Percentiles rank a stretch among this genome's conserved stretches.
phyloP scores from a whole-genome alignment of 1,284 basidiomycete genomes.

The Irpex sp. region DNA sequence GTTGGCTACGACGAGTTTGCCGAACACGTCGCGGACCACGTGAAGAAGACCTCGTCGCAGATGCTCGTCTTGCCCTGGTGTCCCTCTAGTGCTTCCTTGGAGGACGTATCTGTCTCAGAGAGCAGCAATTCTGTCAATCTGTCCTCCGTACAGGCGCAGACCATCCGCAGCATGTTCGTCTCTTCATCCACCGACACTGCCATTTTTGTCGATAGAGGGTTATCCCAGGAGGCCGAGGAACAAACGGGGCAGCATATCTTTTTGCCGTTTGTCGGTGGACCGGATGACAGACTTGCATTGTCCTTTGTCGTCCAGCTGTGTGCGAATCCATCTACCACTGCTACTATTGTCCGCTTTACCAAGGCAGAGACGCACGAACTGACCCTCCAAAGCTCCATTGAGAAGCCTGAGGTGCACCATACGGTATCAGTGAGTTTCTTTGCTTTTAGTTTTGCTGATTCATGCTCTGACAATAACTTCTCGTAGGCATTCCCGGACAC shows the following conservation, averaged over 20 bases:
- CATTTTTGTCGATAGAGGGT: slow-evolving; percentile 73
- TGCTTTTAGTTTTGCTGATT: neutral
- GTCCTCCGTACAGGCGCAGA: slow-evolving; percentile 68
- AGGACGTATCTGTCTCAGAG: slow-evolving; percentile 30
- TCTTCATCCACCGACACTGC: slow-evolving; percentile 68
- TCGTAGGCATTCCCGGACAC: slow-evolving; percentile 55
- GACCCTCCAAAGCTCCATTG: slow-evolving; percentile 27
- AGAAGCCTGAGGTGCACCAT: slow-evolving; percentile 27
- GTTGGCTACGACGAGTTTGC: slow-evolving; percentile 70
- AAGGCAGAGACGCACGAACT: slow-evolving; percentile 35
- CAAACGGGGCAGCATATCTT: slow-evolving; percentile 62
- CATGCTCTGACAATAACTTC: too few relatives aligned
- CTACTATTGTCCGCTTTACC: slow-evolving; percentile 64
- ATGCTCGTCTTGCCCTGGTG: slow-evolving; percentile 85
- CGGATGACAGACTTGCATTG: slow-evolving; percentile 86
- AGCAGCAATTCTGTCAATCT: slow-evolving; percentile 39
- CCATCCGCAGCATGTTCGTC: slow-evolving; percentile 78
- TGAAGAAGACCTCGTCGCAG: slow-evolving; percentile 55
- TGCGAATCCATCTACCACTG: slow-evolving; percentile 55
- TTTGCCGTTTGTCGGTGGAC: slow-evolving; percentile 89
- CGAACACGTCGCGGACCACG: slow-evolving; percentile 64
- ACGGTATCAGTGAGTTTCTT: slow-evolving; percentile 2
- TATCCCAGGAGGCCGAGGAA: slow-evolving; percentile 22
- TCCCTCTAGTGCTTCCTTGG: slow-evolving; percentile 19
- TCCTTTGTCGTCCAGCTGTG: slow-evolving; percentile 80